A percentile compares a stretch with the other conserved stretches of the same genome.
Conservation (phyloP, 2,329 filamentous ascomycete genomes). For the Colletotrichum magnum region DNA sequence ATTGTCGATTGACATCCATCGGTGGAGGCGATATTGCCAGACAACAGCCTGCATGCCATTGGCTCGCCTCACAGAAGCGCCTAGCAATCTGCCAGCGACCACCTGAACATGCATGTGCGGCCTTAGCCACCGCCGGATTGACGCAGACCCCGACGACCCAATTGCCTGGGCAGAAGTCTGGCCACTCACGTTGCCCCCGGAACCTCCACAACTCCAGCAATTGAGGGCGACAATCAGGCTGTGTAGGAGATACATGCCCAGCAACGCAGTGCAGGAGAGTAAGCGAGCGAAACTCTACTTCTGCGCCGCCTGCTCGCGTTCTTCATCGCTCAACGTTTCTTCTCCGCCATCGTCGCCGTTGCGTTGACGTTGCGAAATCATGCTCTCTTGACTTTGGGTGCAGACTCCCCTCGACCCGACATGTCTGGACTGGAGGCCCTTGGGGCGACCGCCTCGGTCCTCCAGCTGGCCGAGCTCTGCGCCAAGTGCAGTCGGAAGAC, state of each 20-base stretch:
- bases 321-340: no score
- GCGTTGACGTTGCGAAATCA: no score
- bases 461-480: conserved; percentile 3
- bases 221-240: not conserved
- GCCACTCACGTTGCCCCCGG: not conserved
- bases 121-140: no score
- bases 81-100: not conserved
- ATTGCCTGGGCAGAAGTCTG: not conserved
- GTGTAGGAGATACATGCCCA: not conserved
- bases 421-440: not conserved
- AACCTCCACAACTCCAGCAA: not conserved
- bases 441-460: conserved; percentile 1
- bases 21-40: not conserved
- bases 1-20: not conserved
- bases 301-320: no score
- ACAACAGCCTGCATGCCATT: not conserved
- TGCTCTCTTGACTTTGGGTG: no score
- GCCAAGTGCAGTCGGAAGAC: not conserved
- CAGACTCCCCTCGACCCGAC: not conserved
- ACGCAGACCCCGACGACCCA: no score
- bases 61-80: not conserved
- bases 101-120: not conserved
- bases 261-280: not conserved
- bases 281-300: no score
- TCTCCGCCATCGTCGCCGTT: no score